These are phyloP conservation scores for Leptographium radiaticola DNA, from an alignment of 2,329 filamentous ascomycete genomes.

Conservation along the genomic window DNA sequence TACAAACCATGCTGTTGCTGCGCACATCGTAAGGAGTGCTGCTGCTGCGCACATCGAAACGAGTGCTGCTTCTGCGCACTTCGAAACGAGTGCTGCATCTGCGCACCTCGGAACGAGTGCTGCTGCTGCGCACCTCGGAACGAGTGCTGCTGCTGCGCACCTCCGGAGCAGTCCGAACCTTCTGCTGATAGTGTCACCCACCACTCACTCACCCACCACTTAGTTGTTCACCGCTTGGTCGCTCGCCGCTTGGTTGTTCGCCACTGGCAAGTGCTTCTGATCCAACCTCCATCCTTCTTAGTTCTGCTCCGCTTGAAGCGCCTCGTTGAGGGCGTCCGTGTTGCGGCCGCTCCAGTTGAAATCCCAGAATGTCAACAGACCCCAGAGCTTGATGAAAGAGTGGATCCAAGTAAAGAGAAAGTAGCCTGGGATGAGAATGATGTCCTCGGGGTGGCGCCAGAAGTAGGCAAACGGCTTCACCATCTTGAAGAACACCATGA, in stretches of 20 bases:
- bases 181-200: too few species aligned
- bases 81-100: too few species aligned
- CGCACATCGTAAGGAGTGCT: too few species aligned
- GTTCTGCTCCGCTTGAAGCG: not conserved
- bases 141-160: too few species aligned
- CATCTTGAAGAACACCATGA: slow-evolving; percentile 41
- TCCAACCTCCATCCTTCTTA: not conserved
- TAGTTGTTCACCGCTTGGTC: too few species aligned
- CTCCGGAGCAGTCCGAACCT: too few species aligned
- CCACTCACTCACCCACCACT: too few species aligned
- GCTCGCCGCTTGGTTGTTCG: not conserved
- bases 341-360: slow-evolving; percentile 28
- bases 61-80: too few species aligned
- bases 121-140: too few species aligned
- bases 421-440: slow-evolving; percentile 33
- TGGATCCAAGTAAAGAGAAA: slow-evolving; percentile 45
- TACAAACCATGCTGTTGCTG: too few species aligned
- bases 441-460: slow-evolving; percentile 33
- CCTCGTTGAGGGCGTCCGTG: slow-evolving; percentile 14
- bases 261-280: not conserved
- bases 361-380: slow-evolving; percentile 37
- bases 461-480: slow-evolving; percentile 44
- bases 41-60: too few species aligned
- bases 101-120: too few species aligned
- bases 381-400: slow-evolving; percentile 43